Conservation (phyloP, 2,329 filamentous ascomycete species). For the Didymella keratinophila region DNA sequence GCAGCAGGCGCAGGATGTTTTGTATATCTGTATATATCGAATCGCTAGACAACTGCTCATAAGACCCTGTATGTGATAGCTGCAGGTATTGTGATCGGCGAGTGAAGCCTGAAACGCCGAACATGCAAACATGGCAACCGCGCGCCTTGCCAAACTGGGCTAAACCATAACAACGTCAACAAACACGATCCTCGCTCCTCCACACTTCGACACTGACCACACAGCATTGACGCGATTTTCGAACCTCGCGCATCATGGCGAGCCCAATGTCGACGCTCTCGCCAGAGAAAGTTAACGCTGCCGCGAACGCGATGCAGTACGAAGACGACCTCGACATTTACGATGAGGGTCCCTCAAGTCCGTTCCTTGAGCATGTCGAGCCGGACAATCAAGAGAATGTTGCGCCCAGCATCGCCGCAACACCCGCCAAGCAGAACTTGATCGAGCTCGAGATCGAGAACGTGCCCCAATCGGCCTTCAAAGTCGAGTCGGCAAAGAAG, state of each 20-base stretch:
- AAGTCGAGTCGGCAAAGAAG: slow-evolving; percentile 42
- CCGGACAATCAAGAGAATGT: slow-evolving; percentile 48
- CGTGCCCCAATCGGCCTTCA: slow-evolving; percentile 44
- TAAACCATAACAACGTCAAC: slow-evolving; percentile 15
- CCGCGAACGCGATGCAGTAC: slow-evolving; percentile 27
- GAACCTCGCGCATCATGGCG: slow-evolving; percentile 33
- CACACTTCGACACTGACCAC: slow-evolving; percentile 26
- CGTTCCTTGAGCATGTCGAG: slow-evolving; percentile 57
- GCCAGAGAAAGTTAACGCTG: slow-evolving; percentile 42
- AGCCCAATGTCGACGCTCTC: slow-evolving; percentile 45
- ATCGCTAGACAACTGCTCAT: neutral
- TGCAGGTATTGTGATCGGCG: slow-evolving; percentile 9
- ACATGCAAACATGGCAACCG: slow-evolving; percentile 1
- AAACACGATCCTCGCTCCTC: slow-evolving; percentile 17
- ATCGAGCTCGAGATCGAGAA: slow-evolving; percentile 33
- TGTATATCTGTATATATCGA: neutral
- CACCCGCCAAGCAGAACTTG: slow-evolving; percentile 36
- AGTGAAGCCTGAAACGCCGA: slow-evolving; percentile 7
- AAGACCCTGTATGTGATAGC: neutral
- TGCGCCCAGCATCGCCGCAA: slow-evolving; percentile 24
- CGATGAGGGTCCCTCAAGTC: slow-evolving; percentile 57
- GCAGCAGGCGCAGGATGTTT: neutral
- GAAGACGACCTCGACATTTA: slow-evolving; percentile 49
- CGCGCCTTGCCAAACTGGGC: slow-evolving; percentile 10
- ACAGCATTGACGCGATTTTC: slow-evolving; percentile 24